A percentile compares a stretch with the other conserved stretches of the same genome.
These are phyloP conservation scores for Arachnopeziza araneosa DNA, from an alignment of 2,329 filamentous ascomycete species.

Conservation along the genomic window DNA sequence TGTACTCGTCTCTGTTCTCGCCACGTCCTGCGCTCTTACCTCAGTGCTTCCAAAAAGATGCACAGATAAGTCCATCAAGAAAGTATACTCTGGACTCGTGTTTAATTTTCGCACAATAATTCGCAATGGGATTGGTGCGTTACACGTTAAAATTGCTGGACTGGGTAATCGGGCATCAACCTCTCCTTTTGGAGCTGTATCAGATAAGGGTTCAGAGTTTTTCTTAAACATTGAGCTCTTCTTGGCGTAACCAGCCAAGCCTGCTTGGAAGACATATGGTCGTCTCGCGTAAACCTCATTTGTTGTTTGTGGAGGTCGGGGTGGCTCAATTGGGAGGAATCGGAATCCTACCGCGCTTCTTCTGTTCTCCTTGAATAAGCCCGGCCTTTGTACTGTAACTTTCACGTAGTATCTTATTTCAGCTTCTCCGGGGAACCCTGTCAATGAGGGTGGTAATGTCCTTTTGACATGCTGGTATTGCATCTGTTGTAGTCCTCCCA, in stretches of 20 bases:
- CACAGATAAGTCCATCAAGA: constrained; percentile 74
- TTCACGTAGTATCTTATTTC: constrained; percentile 95
- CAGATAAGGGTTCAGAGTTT: constrained; percentile 25
- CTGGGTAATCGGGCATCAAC: constrained; percentile 74
- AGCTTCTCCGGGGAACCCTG: constrained; percentile 79
- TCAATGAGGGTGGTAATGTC: constrained; percentile 83
- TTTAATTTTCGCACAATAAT: constrained; percentile 74
- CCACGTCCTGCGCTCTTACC: constrained; percentile 71
- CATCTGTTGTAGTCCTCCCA: constrained; percentile 58
- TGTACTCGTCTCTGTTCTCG: constrained; percentile 61
- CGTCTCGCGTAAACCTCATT: constrained; percentile 83
- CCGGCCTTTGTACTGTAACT: constrained; percentile 84
- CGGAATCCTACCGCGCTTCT: constrained; percentile 65
- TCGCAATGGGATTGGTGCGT: constrained; percentile 74
- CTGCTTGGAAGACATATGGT: constrained; percentile 50
- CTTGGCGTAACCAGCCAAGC: constrained; percentile 28
- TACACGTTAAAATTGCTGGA: constrained; percentile 84
- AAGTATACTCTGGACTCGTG: constrained; percentile 62
- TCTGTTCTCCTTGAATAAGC: constrained; percentile 87
- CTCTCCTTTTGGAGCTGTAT: constrained; percentile 66
- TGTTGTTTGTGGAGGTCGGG: constrained; percentile 58
- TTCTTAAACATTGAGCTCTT: constrained; percentile 28
- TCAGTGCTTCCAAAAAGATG: constrained; percentile 75
- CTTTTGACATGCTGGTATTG: constrained; percentile 69
- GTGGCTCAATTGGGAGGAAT: constrained; percentile 89